A percentile compares a stretch with the other conserved stretches of the same genome.
phyloP scores from a whole-genome alignment of 1,139 yeast genomes.

The Kazachstania sp. region DNA sequence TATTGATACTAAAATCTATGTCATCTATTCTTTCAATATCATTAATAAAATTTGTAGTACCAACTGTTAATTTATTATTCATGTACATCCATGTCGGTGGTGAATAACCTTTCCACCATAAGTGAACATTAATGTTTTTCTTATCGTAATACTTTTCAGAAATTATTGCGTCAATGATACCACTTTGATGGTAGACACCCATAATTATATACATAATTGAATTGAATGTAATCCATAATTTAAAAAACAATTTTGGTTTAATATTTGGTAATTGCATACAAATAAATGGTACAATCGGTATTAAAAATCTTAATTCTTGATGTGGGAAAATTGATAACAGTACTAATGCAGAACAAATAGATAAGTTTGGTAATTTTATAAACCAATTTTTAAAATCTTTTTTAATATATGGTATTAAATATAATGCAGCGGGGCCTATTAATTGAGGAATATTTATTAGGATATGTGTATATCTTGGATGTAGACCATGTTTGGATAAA shows the following conservation, averaged over 20 bases:
- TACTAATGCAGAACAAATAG: constrained; percentile 55
- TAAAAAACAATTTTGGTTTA: constrained; percentile 26
- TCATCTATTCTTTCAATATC: constrained; percentile 16
- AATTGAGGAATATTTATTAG: constrained; percentile 70
- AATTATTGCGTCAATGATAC: constrained; percentile 56
- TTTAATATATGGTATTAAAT: constrained; percentile 26
- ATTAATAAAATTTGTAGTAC: constrained; percentile 24
- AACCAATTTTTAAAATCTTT: constrained; percentile 10
- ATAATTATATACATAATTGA: constrained; percentile 48
- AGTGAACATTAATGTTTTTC: constrained; percentile 33
- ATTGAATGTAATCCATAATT: constrained; percentile 66
- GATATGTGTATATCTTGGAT: constrained; percentile 67
- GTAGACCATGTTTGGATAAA: constrained; percentile 72
- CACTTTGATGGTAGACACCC: constrained; percentile 88
- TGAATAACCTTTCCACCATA: constrained; percentile 93
- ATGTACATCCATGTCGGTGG: constrained; percentile 88
- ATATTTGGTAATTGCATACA: constrained; percentile 41
- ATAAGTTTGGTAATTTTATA: constrained; percentile 41
- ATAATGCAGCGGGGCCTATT: constrained; percentile 62
- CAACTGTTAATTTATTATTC: constrained; percentile 24
- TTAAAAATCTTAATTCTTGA: constrained; percentile 79
- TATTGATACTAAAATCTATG: constrained; percentile 11
- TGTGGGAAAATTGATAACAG: constrained; percentile 74
- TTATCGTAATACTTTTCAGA: neutral
- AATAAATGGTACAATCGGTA: constrained; percentile 68